Conservation (phyloP, 305 asterid species). For the Fraxinus velutina region DNA sequence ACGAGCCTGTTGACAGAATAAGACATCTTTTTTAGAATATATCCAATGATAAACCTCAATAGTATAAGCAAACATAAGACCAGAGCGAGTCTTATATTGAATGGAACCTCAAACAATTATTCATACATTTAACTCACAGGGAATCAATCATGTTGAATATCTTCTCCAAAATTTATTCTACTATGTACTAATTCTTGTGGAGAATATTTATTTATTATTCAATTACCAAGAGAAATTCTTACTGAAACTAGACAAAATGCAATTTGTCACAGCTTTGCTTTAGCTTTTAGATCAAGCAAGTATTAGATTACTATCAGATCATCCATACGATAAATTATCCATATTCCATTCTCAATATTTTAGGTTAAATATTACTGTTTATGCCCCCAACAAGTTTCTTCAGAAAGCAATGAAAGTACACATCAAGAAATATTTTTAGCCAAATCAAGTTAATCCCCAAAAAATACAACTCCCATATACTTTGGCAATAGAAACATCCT, state of each 20-base stretch:
- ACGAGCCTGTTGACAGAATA: constrained; percentile 37
- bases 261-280: neutral
- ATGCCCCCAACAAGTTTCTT: neutral
- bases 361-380: neutral
- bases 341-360: neutral
- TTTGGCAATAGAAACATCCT: neutral
- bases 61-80: neutral
- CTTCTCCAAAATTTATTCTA: neutral
- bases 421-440: neutral
- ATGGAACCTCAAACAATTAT: neutral
- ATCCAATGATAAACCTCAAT: neutral
- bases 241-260: neutral
- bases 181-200: neutral
- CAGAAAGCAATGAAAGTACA: neutral
- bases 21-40: constrained; percentile 12
- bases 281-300: neutral
- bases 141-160: neutral
- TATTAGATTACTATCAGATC: neutral
- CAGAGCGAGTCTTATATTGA: neutral
- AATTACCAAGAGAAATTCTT: neutral
- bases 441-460: neutral
- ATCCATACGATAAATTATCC: neutral
- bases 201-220: neutral
- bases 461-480: neutral
- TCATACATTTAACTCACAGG: neutral